Evolutionary conservation across 495 filamentous ascomycete genomes (phyloP).

Genomic region (Aspergillus asperescens): DNA sequence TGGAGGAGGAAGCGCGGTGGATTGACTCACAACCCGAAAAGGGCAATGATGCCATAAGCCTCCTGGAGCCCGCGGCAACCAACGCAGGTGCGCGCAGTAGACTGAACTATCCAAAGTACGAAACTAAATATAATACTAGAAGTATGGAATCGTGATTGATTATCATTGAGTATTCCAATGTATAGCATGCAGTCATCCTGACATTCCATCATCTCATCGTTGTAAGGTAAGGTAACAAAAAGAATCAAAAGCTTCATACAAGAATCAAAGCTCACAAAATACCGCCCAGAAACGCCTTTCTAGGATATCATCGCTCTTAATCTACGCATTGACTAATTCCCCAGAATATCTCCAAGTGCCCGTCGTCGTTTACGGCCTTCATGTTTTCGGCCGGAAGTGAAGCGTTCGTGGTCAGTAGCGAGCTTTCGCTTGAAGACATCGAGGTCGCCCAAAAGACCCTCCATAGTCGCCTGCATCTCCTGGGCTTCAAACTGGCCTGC

Average conservation of each 20-base stretch:
- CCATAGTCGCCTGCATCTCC: constrained; percentile 64
- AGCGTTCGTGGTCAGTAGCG: constrained; percentile 64
- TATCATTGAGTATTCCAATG: constrained; percentile 4
- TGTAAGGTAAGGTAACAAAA: constrained; percentile 24
- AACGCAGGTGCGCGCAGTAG: neutral
- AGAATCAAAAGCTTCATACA: constrained; percentile 14
- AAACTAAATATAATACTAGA: too few relatives aligned
- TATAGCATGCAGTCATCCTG: constrained; percentile 3
- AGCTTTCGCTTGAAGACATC: constrained; percentile 79
- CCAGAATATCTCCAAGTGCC: constrained; percentile 30
- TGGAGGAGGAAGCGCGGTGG: constrained; percentile 21
- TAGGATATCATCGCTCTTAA: constrained; percentile 12
- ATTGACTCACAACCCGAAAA: constrained; percentile 33
- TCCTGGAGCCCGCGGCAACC: constrained; percentile 8
- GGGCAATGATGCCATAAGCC: constrained; percentile 40
- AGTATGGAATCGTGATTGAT: too few relatives aligned
- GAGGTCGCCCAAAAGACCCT: constrained; percentile 69
- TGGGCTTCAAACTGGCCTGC: constrained; percentile 37
- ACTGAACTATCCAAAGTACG: neutral
- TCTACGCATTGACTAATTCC: constrained; percentile 28
- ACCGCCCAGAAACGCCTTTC: constrained; percentile 21
- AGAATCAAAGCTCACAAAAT: constrained; percentile 21
- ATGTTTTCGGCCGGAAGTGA: constrained; percentile 31
- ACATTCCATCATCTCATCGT: constrained; percentile 15
- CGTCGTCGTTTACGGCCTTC: constrained; percentile 29